phyloP scores from a whole-genome alignment of 768 basidiomycete species.

The Mycena leptocephala region DNA sequence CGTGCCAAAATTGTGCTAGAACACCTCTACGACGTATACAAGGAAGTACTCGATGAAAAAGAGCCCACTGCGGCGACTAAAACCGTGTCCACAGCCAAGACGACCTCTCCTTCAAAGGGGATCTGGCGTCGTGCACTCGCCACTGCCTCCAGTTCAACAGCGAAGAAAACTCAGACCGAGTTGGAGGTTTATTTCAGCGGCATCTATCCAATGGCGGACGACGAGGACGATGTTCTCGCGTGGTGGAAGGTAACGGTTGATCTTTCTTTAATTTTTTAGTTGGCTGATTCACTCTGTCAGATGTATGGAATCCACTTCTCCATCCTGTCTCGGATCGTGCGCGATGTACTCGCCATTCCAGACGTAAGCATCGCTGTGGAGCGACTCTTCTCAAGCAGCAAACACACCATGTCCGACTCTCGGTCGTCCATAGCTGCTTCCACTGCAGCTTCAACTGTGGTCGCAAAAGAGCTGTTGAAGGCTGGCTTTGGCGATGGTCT shows the following conservation, averaged over 20 bases:
- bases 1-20: background rate
- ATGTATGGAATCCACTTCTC: background rate
- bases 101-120: background rate
- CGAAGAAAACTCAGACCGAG: background rate
- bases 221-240: conserved; percentile 4
- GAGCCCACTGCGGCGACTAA: background rate
- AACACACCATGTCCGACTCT: background rate
- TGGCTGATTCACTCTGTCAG: background rate
- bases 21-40: background rate
- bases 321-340: conserved; percentile 24
- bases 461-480: background rate
- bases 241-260: conserved; percentile 29
- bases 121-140: background rate
- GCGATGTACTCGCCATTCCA: conserved; percentile 10
- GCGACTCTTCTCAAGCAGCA: background rate
- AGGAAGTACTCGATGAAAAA: background rate
- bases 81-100: background rate
- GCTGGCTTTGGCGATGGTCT: background rate
- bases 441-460: background rate
- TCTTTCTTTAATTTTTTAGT: background rate
- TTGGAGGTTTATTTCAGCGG: conserved; percentile 11
- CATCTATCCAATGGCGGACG: conserved; percentile 9
- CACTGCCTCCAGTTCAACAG: background rate
- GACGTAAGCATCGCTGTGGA: background rate
- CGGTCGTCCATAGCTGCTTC: background rate